A percentile compares a stretch with the other conserved stretches of the same genome.
These are phyloP conservation scores for Ogataea trehalophila DNA, from an alignment of 805 yeast species.

Conservation along the genomic window DNA sequence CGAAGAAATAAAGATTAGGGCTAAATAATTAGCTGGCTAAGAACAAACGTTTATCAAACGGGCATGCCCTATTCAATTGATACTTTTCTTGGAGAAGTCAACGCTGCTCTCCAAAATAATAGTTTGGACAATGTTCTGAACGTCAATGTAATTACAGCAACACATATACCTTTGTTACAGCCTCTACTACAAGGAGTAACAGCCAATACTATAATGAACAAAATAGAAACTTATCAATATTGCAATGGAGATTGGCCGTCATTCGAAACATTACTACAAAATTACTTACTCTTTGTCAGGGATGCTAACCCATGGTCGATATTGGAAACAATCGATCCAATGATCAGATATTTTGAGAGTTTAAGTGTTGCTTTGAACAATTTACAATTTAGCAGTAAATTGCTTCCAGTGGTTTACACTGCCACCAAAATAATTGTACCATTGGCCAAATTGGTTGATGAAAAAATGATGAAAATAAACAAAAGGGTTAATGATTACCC, in stretches of 20 bases:
- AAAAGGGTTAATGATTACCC: conserved; percentile 33
- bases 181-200: conserved; percentile 17
- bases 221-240: conserved; percentile 26
- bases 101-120: conserved; percentile 2
- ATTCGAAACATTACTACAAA: conserved; percentile 38
- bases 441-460: conserved; percentile 38
- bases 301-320: conserved; percentile 55
- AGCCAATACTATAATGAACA: conserved; percentile 19
- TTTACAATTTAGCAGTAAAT: conserved; percentile 31
- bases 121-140: conserved; percentile 13
- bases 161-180: conserved; percentile 25
- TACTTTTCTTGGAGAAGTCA: conserved; percentile 10
- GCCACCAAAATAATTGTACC: conserved; percentile 39
- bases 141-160: conserved; percentile 18
- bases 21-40: too few species aligned
- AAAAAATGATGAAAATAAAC: conserved; percentile 33
- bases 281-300: conserved; percentile 40
- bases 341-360: conserved; percentile 42
- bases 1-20: too few species aligned
- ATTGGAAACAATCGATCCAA: conserved; percentile 50
- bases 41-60: too few species aligned
- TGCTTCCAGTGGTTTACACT: conserved; percentile 35
- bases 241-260: conserved; percentile 37
- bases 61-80: conserved; percentile 9
- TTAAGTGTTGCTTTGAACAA: conserved; percentile 47